Evolutionary conservation across 805 yeast genomes (phyloP).

Genomic region (Saccharomycopsis sp.): DNA sequence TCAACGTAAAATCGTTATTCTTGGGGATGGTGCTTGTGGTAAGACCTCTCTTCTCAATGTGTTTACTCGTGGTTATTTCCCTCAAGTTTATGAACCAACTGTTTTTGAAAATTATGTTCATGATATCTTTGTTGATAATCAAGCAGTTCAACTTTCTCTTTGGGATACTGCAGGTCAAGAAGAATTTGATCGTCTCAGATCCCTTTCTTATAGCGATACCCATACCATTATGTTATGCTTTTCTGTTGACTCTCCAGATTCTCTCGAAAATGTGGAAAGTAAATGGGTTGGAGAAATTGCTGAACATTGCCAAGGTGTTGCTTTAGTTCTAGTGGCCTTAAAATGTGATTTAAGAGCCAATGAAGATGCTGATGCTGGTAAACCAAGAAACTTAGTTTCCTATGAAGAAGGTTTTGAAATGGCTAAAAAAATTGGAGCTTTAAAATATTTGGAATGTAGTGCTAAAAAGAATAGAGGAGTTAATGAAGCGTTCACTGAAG

Average conservation of each 20-base stretch:
- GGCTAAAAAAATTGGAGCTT: constrained; percentile 89
- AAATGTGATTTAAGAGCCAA: constrained; percentile 83
- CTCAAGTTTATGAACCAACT: constrained; percentile 97
- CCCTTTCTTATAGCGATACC: constrained; percentile 88
- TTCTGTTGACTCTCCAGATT: constrained; percentile 87
- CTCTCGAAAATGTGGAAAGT: constrained; percentile 86
- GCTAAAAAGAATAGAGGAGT: constrained; percentile 96
- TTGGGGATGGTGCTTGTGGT: constrained; percentile 99
- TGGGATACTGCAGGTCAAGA: constrained; percentile 99
- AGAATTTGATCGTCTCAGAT: constrained; percentile 89
- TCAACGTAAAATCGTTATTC: constrained; percentile 84
- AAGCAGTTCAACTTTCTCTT: constrained; percentile 80
- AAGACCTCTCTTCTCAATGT: constrained; percentile 91
- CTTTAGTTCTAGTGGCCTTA: constrained; percentile 84
- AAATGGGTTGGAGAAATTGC: constrained; percentile 97
- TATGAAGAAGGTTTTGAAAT: constrained; percentile 91
- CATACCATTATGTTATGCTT: constrained; percentile 96
- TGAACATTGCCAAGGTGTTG: constrained; percentile 95
- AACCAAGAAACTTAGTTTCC: constrained; percentile 46
- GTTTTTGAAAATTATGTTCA: constrained; percentile 96
- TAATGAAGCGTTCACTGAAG: constrained; percentile 98
- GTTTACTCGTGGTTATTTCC: constrained; percentile 94
- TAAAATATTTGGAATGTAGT: constrained; percentile 91
- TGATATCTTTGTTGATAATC: constrained; percentile 91
- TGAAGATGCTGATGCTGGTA: constrained; percentile 30